Evolutionary conservation across 768 basidiomycete species (phyloP).

Genomic region (Leccinellum albellum): DNA sequence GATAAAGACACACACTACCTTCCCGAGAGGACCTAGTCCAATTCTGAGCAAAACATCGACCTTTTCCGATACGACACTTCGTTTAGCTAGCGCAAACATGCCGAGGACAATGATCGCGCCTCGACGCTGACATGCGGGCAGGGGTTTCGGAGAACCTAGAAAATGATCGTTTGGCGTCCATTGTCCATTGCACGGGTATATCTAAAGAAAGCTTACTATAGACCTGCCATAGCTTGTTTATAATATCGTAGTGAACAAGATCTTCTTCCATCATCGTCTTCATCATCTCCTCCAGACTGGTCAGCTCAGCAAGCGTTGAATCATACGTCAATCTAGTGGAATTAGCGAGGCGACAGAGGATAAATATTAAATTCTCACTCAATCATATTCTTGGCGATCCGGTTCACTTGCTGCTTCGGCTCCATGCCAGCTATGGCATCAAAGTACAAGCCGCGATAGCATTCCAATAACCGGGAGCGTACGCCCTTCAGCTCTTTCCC

Average conservation of each 20-base stretch:
- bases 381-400: constrained; percentile 96
- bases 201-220: constrained; percentile 61
- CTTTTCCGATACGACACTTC: constrained; percentile 73
- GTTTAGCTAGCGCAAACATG: constrained; percentile 87
- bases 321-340: constrained; percentile 75
- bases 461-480: constrained; percentile 81
- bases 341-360: not conserved
- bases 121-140: constrained; percentile 83
- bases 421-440: constrained; percentile 71
- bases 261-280: constrained; percentile 91
- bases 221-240: constrained; percentile 91
- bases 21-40: constrained; percentile 80
- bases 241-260: constrained; percentile 78
- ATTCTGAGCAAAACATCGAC: constrained; percentile 83
- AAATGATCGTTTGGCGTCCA: not conserved
- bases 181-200: not conserved
- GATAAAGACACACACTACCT: constrained; percentile 44
- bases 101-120: constrained; percentile 96
- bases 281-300: constrained; percentile 95
- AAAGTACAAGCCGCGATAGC: constrained; percentile 85
- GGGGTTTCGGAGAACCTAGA: constrained; percentile 65
- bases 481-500: constrained; percentile 84
- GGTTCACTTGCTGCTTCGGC: constrained; percentile 81
- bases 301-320: constrained; percentile 91
- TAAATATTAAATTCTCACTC: constrained; percentile 52